Conservation (phyloP, 805 yeast genomes). For the Schizosaccharomyces octosporus region DNA sequence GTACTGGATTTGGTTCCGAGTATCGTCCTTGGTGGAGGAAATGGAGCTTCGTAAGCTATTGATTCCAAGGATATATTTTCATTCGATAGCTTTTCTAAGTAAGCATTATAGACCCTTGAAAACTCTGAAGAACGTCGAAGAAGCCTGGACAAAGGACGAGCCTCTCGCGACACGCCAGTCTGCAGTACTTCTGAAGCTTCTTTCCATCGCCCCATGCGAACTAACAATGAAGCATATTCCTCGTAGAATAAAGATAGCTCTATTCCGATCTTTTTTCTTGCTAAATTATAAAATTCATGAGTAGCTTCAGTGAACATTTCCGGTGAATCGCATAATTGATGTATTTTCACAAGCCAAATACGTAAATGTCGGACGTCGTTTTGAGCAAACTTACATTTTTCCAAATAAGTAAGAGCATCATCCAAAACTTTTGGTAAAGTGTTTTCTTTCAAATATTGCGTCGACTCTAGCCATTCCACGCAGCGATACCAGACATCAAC, state of each 20-base stretch:
- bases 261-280: constrained; percentile 36
- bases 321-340: constrained; percentile 39
- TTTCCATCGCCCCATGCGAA: constrained; percentile 19
- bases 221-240: constrained; percentile 44
- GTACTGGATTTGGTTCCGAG: neutral
- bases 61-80: neutral
- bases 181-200: constrained; percentile 39
- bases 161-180: constrained; percentile 32
- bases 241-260: constrained; percentile 52
- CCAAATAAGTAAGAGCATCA: constrained; percentile 42
- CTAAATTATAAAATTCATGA: neutral
- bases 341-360: constrained; percentile 61
- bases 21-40: neutral
- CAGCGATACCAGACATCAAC: constrained; percentile 51
- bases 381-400: constrained; percentile 28
- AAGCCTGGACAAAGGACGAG: constrained; percentile 38
- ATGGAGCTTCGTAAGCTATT: neutral
- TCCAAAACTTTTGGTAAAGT: constrained; percentile 44
- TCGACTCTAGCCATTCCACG: constrained; percentile 49
- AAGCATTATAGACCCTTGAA: neutral
- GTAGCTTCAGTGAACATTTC: constrained; percentile 43
- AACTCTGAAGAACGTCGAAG: constrained; percentile 22
- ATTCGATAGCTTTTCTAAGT: neutral
- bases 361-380: constrained; percentile 62
- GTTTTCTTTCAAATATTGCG: constrained; percentile 35